Evolutionary conservation across 2,329 filamentous ascomycete genomes (phyloP).

Genomic region (Leptographium galeiforme): DNA sequence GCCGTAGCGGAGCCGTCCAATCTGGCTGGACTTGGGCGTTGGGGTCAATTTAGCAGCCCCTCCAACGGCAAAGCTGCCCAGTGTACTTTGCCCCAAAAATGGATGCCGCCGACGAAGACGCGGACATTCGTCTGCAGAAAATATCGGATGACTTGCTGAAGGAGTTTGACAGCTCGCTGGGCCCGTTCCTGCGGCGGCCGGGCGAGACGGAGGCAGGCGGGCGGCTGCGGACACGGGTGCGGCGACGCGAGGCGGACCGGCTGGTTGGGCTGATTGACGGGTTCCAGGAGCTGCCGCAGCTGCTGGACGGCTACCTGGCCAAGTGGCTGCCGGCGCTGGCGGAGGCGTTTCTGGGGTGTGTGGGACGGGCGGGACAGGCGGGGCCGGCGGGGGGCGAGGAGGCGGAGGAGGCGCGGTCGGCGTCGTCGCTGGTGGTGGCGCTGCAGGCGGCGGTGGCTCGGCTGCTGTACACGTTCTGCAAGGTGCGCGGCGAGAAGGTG

Average conservation of each 20-base stretch:
- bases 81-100: slow-evolving; percentile 21
- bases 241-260: slow-evolving; percentile 12
- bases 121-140: slow-evolving; percentile 49
- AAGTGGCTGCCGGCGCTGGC: slow-evolving; percentile 62
- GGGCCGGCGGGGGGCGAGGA: slow-evolving; percentile 10
- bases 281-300: slow-evolving; percentile 90
- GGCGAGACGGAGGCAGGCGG: not conserved
- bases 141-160: slow-evolving; percentile 43
- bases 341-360: slow-evolving; percentile 55
- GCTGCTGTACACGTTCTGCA: slow-evolving; percentile 82
- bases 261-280: slow-evolving; percentile 50
- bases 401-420: not conserved
- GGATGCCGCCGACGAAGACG: slow-evolving; percentile 47
- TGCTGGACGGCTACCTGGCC: slow-evolving; percentile 74
- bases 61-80: not conserved
- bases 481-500: slow-evolving; percentile 86
- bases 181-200: slow-evolving; percentile 27
- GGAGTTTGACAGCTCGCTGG: slow-evolving; percentile 42
- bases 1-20: no score
- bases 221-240: slow-evolving; percentile 4
- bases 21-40: no score
- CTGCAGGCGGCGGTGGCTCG: slow-evolving; percentile 60
- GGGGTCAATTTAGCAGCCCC: no score
- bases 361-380: slow-evolving; percentile 10
- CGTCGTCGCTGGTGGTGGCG: slow-evolving; percentile 28